Percentiles rank a stretch among this genome's conserved stretches.
These are phyloP conservation scores for Hansenula sp. DNA, from an alignment of 1,139 yeast species.

Conservation along the genomic window DNA sequence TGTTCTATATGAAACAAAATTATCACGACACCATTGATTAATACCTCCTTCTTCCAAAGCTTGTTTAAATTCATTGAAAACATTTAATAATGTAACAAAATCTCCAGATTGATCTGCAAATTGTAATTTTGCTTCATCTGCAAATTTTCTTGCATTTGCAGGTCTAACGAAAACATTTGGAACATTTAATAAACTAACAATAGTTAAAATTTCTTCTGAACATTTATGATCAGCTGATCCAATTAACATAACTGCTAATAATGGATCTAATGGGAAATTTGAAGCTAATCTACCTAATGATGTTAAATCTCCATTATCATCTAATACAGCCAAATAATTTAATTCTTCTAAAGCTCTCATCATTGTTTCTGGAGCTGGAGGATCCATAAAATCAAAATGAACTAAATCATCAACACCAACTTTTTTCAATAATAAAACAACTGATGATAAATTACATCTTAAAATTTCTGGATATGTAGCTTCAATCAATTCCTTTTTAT, in stretches of 20 bases:
- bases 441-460: slow-evolving; percentile 84
- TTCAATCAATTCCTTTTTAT: slow-evolving; percentile 87
- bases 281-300: slow-evolving; percentile 86
- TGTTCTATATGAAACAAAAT: slow-evolving; percentile 80
- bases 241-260: slow-evolving; percentile 88
- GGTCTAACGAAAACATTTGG: slow-evolving; percentile 96
- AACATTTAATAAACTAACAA: slow-evolving; percentile 87
- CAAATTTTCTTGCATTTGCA: slow-evolving; percentile 78
- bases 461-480: slow-evolving; percentile 95
- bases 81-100: slow-evolving; percentile 86
- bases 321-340: slow-evolving; percentile 82
- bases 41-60: slow-evolving; percentile 60
- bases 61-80: slow-evolving; percentile 75
- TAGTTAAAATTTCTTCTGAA: slow-evolving; percentile 82
- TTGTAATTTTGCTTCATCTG: slow-evolving; percentile 83
- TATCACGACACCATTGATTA: slow-evolving; percentile 88
- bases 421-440: slow-evolving; percentile 89
- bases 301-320: slow-evolving; percentile 89
- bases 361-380: slow-evolving; percentile 99
- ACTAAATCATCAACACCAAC: slow-evolving; percentile 94
- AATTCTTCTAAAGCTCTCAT: slow-evolving; percentile 97
- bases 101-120: slow-evolving; percentile 97
- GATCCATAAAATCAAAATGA: slow-evolving; percentile 98
- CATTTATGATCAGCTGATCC: slow-evolving; percentile 83
- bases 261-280: slow-evolving; percentile 93